Evolutionary conservation across 169 alveolate genomes (phyloP), one percentile per base, ranked within the genome.

Genomic region (Plasmodium inui): DNA sequence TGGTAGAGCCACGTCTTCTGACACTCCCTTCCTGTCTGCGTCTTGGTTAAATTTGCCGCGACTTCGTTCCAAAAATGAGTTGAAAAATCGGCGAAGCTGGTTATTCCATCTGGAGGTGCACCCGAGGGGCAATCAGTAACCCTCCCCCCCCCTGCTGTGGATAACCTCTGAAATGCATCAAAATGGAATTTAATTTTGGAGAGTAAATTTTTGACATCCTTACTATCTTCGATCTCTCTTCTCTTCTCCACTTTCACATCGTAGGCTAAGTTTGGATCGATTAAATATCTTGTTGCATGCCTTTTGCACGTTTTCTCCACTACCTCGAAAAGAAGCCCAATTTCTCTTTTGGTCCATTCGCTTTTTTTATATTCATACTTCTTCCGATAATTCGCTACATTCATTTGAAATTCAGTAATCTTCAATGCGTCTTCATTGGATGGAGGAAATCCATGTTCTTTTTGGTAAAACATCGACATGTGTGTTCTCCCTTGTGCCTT

Each of bases 391-490:
- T 91, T 91, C 30, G 92, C 34, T 44, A 67, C 34, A 17, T n/a
- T 91, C 34, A 41, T n/a, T 8, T 81, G 92, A 46, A 37, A 91
- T 41, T 91, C 72, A 0, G 46, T 26, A 41, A 81, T 32, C 81
- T 91, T 91, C 82, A 91, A 81, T 12, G 95, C 95, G 82, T 91
- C 92, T 30, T 91, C 95, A 91, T 91, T 91, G 2, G 95, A 81
- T 12, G 95, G 95, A 12, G 37, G 46, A 0, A 81, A 80, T 1
- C 95, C 95, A 46, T 41, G 14, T 44, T 67, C 73, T 55, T 72
- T 82, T 30, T 91, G 85, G 83, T 44, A 91, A 82, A 91, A 91
- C 61, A 91, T 41, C 10, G 95, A 74, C 95, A 91, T 91, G 57
- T 82, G 91, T 26, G 61, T 80, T 70, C n/a, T 91, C 7, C 83